These are phyloP conservation scores for Terfezia boudieri DNA, from an alignment of 495 filamentous ascomycete species.

Conservation along the genomic window DNA sequence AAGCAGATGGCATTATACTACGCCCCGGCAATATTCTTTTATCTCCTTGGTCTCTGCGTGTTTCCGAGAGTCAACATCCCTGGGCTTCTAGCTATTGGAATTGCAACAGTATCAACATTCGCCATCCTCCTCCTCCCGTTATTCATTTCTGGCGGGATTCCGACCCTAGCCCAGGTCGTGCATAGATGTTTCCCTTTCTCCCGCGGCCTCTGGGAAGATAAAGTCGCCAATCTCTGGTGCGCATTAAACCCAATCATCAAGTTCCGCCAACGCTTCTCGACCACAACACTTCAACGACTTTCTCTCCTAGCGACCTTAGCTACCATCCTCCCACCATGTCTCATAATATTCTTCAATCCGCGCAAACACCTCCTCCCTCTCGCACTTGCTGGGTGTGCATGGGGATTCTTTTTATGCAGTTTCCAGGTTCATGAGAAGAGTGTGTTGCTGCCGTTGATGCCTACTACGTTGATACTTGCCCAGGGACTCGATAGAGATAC, in stretches of 20 bases:
- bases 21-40: constrained; percentile 76
- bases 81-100: constrained; percentile 50
- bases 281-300: constrained; percentile 46
- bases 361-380: constrained; percentile 53
- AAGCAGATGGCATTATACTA: constrained; percentile 99
- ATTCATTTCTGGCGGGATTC: constrained; percentile 34
- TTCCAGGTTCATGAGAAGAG: constrained; percentile 98
- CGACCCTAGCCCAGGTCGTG: constrained; percentile 58
- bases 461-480: constrained; percentile 70
- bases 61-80: constrained; percentile 46
- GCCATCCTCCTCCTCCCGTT: constrained; percentile 52
- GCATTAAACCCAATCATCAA: constrained; percentile 74
- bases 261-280: constrained; percentile 42
- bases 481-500: constrained; percentile 50
- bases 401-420: constrained; percentile 92
- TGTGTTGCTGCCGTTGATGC: constrained; percentile 70
- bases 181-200: constrained; percentile 89
- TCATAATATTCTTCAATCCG: constrained; percentile 57
- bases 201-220: constrained; percentile 89
- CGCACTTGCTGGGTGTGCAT: constrained; percentile 58
- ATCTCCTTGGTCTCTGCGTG: constrained; percentile 65
- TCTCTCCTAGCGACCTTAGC: constrained; percentile 49
- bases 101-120: constrained; percentile 51
- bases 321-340: constrained; percentile 55
- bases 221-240: constrained; percentile 97